A percentile compares a stretch with the other conserved stretches of the same genome.
Conservation (phyloP, 2,329 filamentous ascomycete genomes). For the Monilinia laxa region DNA sequence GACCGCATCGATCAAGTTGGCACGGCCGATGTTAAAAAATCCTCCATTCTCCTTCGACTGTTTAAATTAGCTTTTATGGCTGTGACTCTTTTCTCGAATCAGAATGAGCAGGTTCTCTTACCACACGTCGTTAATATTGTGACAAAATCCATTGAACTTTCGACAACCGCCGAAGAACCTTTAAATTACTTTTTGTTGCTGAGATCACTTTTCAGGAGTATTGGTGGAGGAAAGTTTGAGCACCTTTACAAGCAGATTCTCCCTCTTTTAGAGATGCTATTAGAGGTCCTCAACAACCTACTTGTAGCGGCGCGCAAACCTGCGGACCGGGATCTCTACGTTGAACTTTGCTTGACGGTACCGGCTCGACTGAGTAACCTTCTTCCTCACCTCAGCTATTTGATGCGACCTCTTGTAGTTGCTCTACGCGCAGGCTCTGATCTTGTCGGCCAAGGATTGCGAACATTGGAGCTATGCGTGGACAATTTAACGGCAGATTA, state of each 20-base stretch:
- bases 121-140: constrained; percentile 97
- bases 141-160: constrained; percentile 93
- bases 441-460: constrained; percentile 87
- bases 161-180: constrained; percentile 91
- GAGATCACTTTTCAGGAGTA: constrained; percentile 89
- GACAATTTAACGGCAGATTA: constrained; percentile 98
- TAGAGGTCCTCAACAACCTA: constrained; percentile 95
- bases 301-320: constrained; percentile 87
- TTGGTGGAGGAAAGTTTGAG: constrained; percentile 95
- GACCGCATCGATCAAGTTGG: constrained; percentile 93
- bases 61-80: constrained; percentile 99
- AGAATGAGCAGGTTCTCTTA: constrained; percentile 93
- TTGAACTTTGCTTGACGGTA: constrained; percentile 94
- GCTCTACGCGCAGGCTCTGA: constrained; percentile 89
- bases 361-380: constrained; percentile 92
- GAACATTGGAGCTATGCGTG: constrained; percentile 93
- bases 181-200: constrained; percentile 98
- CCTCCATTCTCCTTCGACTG: constrained; percentile 85
- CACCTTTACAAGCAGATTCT: constrained; percentile 98
- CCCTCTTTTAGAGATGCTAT: constrained; percentile 91
- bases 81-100: constrained; percentile 88
- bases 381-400: constrained; percentile 87
- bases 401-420: constrained; percentile 97
- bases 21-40: constrained; percentile 85
- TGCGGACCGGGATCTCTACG: constrained; percentile 89